A percentile compares a stretch with the other conserved stretches of the same genome.
phyloP scores from a whole-genome alignment of 257 asterid species.

The Linderniella brevidens region DNA sequence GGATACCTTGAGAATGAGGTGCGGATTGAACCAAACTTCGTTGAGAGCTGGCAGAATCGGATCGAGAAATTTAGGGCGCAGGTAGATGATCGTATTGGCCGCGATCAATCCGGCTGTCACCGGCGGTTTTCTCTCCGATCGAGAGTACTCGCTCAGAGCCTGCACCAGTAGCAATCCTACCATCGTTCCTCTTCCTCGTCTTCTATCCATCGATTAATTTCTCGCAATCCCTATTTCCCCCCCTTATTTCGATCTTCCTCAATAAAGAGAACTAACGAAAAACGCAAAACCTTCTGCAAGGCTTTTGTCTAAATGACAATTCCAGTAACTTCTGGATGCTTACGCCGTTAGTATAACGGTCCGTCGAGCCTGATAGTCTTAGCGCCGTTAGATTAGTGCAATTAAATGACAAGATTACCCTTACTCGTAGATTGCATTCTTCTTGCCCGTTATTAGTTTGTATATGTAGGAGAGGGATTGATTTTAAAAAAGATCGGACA shows the following conservation, averaged over 20 bases:
- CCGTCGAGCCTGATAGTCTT: no score
- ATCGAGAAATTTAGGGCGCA: slow-evolving; percentile 41
- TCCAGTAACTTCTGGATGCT: not conserved
- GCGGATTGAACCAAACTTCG: slow-evolving; percentile 76
- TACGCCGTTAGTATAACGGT: no score
- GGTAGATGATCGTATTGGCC: slow-evolving; percentile 55
- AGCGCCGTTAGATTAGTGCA: no score
- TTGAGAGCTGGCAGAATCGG: slow-evolving; percentile 42
- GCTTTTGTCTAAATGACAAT: not conserved
- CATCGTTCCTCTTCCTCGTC: slow-evolving; percentile 49
- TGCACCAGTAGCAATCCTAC: slow-evolving; percentile 51
- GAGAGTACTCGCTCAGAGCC: slow-evolving; percentile 49
- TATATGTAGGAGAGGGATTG: no score
- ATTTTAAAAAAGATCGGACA: no score
- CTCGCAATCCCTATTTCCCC: no score
- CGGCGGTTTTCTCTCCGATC: slow-evolving; percentile 68
- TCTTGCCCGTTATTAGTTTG: no score
- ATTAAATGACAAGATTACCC: no score
- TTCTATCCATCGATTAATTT: slow-evolving; percentile 23
- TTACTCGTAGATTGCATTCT: no score
- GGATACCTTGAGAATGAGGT: slow-evolving; percentile 70
- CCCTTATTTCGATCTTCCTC: no score
- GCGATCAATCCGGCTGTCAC: slow-evolving; percentile 73
- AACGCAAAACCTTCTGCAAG: not conserved
- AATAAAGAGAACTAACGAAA: no score